Evolutionary conservation across 208 protist species (phyloP), one percentile per base, ranked within the genome.

Genomic region (Trypanosoma congolense): DNA sequence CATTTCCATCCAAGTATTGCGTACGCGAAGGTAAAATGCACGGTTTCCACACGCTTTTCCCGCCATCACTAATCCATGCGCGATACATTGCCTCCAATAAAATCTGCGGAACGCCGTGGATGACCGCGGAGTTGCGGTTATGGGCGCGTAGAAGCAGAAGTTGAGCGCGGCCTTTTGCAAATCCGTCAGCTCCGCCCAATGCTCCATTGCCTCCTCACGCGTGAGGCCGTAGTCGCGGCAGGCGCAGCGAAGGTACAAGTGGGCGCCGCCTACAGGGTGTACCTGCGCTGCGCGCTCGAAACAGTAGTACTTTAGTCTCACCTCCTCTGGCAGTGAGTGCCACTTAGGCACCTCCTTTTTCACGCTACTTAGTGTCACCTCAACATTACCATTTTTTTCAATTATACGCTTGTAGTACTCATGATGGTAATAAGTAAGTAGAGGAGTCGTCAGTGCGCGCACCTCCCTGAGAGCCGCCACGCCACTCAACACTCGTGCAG

Each of bases 71-170:
- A 94, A 61, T 18, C 87, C 87, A 44, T 83, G 79, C 12, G 50
- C 56, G 10, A 43, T 31, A 41, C 74, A 82, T 75, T 85, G 79
- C 10, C 66, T 75, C 8, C 16, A 8, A 53, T 89, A 87, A 68
- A 90, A 94, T 10, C 65, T 58, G 4, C 58, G 65, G 53, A 85
- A 94, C 1, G 83, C 66, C 5, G 65, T 47, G 2, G 21, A n/a
- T 3, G 16, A 43, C 6, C 56, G 46, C 8, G 24, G 33, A 26
- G 42, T 30, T 1, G 77, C 57, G 40, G 75, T 54, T 43, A 94
- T 87, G 22, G 78, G 64, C 10, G 69, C 38, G 41, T 79, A 86
- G 44, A 94, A 94, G 26, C 81, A 84, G 53, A 92, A 94, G 31
- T 80, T 72, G 56, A 94, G 42, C 25, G 87, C 87, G 0, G 80